Conservation (phyloP, 768 basidiomycete genomes). For the Mycena floridula region DNA sequence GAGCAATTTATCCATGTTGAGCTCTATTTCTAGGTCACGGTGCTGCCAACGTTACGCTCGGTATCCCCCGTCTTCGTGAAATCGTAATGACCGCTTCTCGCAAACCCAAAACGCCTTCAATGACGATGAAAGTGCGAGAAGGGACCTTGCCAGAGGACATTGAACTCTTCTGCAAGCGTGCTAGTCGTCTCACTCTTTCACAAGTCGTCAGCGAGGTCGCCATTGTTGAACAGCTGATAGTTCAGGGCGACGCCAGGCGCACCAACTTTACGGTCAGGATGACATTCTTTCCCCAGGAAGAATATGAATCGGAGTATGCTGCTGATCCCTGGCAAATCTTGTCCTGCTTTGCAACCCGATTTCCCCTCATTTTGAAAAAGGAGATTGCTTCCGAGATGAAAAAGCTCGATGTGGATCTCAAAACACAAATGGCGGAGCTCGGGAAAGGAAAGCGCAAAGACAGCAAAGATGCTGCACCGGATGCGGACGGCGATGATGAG, state of each 20-base stretch:
- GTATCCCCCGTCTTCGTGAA: constrained; percentile 97
- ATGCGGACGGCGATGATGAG: constrained; percentile 43
- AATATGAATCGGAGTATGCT: constrained; percentile 82
- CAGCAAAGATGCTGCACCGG: constrained; percentile 46
- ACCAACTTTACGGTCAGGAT: constrained; percentile 80
- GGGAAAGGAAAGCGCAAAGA: constrained; percentile 70
- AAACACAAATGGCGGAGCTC: constrained; percentile 70
- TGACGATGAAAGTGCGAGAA: constrained; percentile 72
- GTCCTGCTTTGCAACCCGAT: constrained; percentile 60
- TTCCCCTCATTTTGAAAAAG: constrained; percentile 76
- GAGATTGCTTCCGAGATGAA: constrained; percentile 86
- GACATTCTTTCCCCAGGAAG: constrained; percentile 78
- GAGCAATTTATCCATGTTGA: neutral
- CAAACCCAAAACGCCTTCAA: constrained; percentile 95
- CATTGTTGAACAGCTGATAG: constrained; percentile 73
- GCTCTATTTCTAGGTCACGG: constrained; percentile 72
- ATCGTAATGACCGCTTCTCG: constrained; percentile 98
- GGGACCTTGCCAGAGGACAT: constrained; percentile 49
- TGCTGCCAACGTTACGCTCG: constrained; percentile 97
- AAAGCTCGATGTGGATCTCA: constrained; percentile 73
- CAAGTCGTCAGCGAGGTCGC: constrained; percentile 80
- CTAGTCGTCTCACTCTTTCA: constrained; percentile 79
- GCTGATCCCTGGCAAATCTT: constrained; percentile 70
- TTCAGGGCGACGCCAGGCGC: constrained; percentile 60
- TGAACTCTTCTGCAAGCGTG: constrained; percentile 81